A percentile compares a stretch with the other conserved stretches of the same genome.
These are phyloP conservation scores for Lachnellula hyalina DNA, from an alignment of 2,329 filamentous ascomycete species.

Conservation along the genomic window DNA sequence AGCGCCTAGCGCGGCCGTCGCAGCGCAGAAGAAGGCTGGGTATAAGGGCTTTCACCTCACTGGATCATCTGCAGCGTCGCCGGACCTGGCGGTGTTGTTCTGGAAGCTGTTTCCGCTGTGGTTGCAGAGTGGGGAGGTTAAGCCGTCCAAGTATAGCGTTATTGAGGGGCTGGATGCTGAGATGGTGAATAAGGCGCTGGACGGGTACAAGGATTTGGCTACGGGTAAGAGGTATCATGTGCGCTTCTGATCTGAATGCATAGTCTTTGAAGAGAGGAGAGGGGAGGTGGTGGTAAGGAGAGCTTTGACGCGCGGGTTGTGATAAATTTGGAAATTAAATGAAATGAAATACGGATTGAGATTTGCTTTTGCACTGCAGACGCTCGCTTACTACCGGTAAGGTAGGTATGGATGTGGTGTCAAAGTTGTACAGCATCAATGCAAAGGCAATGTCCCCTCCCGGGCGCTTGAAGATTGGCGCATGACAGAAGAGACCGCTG, in stretches of 20 bases:
- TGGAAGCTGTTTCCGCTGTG: conserved; percentile 31
- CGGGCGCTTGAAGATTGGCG: conserved; percentile 2
- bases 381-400: background rate
- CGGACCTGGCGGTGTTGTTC: conserved; percentile 17
- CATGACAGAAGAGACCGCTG: background rate
- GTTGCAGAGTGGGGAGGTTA: conserved; percentile 30
- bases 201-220: conserved; percentile 34
- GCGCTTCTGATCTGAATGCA: background rate
- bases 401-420: background rate
- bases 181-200: conserved; percentile 35
- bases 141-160: conserved; percentile 28
- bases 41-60: too few species aligned
- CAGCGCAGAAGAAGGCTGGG: too few species aligned
- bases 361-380: background rate
- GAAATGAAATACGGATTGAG: background rate
- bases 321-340: background rate
- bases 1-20: conserved; percentile 20
- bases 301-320: background rate
- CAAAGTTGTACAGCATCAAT: background rate
- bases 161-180: conserved; percentile 32
- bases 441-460: background rate
- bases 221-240: conserved; percentile 19
- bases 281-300: background rate
- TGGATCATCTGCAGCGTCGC: too few species aligned
- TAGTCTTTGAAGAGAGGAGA: background rate